phyloP scores from a whole-genome alignment of 257 asterid genomes.

The Forsythia suspensa region DNA sequence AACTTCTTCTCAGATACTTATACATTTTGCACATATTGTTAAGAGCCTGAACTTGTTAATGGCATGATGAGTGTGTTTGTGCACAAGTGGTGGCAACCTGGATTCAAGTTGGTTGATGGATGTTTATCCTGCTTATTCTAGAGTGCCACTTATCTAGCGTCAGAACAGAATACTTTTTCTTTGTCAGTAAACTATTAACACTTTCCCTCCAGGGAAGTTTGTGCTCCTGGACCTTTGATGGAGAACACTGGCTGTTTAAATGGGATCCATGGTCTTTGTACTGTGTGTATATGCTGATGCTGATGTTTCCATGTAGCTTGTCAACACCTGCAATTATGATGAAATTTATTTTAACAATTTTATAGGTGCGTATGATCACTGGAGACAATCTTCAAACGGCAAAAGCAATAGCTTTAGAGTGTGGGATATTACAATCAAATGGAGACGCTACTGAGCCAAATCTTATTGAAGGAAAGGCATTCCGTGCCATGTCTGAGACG shows the following conservation, averaged over 20 bases:
- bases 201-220: neutral
- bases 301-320: constrained; percentile 7
- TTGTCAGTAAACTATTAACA: neutral
- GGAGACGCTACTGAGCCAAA: constrained; percentile 82
- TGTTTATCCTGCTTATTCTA: neutral
- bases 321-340: constrained; percentile 7
- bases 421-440: constrained; percentile 78
- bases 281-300: neutral
- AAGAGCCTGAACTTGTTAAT: neutral
- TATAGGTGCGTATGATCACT: constrained; percentile 95
- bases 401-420: constrained; percentile 88
- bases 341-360: constrained; percentile 12
- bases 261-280: neutral
- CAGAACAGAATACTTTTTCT: neutral
- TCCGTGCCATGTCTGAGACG: constrained; percentile 63
- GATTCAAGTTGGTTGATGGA: neutral
- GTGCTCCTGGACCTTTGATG: neutral
- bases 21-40: neutral
- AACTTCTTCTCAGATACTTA: neutral
- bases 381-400: constrained; percentile 97
- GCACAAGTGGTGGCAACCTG: neutral
- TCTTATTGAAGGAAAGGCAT: constrained; percentile 86
- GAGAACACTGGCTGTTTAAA: neutral
- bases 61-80: neutral
- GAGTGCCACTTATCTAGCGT: neutral